These are phyloP conservation scores for Penicillium sp. DNA, from an alignment of 2,329 filamentous ascomycete genomes.

Conservation along the genomic window DNA sequence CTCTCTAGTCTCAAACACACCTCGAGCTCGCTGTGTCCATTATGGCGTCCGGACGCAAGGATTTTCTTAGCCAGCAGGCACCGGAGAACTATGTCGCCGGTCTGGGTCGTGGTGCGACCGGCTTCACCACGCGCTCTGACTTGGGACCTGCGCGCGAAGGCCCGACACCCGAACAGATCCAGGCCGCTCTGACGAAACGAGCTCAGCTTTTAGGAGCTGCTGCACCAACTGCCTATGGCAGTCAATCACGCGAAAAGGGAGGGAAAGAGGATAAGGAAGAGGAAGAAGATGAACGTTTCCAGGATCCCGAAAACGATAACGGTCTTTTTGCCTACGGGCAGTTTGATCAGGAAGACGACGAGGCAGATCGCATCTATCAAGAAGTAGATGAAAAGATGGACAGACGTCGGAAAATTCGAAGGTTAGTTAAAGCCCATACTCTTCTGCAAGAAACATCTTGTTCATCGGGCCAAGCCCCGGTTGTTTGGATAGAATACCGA, in stretches of 20 bases:
- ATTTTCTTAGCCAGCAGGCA: conserved; percentile 84
- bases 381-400: conserved; percentile 98
- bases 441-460: conserved; percentile 48
- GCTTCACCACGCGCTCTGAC: conserved; percentile 96
- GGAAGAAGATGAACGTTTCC: conserved; percentile 77
- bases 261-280: conserved; percentile 64
- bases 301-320: conserved; percentile 96
- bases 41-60: conserved; percentile 66
- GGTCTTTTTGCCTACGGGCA: conserved; percentile 92
- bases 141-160: conserved; percentile 92
- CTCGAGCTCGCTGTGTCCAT: conserved; percentile 19
- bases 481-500: conserved; percentile 77
- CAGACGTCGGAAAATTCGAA: conserved; percentile 77
- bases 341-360: conserved; percentile 96
- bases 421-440: conserved; percentile 61
- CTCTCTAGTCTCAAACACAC: conserved; percentile 3
- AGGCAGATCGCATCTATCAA: conserved; percentile 93
- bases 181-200: conserved; percentile 92
- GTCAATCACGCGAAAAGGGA: conserved; percentile 63
- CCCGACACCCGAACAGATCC: conserved; percentile 96
- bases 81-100: conserved; percentile 91
- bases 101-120: conserved; percentile 94
- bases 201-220: conserved; percentile 76
- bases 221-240: conserved; percentile 72
- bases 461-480: conserved; percentile 62